Evolutionary conservation across 106 monocot genomes (phyloP).

Genomic region (Apostasia ramifera): DNA sequence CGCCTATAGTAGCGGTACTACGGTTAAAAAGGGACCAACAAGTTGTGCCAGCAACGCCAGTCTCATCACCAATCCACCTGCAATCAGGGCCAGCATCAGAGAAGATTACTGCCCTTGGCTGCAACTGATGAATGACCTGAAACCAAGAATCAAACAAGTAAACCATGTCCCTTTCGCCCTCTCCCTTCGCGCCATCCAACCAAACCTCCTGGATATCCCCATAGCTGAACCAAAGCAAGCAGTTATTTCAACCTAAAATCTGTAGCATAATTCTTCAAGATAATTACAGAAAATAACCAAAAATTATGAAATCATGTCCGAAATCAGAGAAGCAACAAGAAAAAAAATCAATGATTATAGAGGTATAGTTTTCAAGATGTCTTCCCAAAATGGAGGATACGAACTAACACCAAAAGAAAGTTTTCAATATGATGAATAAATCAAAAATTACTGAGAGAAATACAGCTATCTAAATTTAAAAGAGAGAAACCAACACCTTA

Average conservation of each 20-base stretch:
- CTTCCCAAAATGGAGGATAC: too few relatives aligned
- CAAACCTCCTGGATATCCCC: conserved; percentile 86
- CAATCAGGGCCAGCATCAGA: conserved; percentile 79
- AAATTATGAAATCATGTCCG: background rate
- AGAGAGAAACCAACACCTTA: too few relatives aligned
- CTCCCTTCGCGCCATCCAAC: conserved; percentile 89
- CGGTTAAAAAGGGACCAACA: conserved; percentile 92
- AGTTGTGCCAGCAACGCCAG: conserved; percentile 65
- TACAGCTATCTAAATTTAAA: too few relatives aligned
- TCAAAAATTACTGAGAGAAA: too few relatives aligned
- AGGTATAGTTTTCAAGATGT: too few relatives aligned
- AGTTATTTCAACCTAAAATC: background rate
- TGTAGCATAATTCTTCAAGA: background rate
- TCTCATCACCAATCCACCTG: conserved; percentile 87
- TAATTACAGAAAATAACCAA: background rate
- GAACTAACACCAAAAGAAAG: too few relatives aligned
- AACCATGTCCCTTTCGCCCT: conserved; percentile 47
- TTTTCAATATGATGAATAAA: too few relatives aligned
- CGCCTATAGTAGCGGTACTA: conserved; percentile 55
- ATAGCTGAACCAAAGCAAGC: conserved; percentile 46
- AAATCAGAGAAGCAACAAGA: background rate
- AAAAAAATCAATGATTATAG: background rate
- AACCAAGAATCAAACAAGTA: conserved; percentile 87
- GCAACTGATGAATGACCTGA: conserved; percentile 83
- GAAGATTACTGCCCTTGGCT: conserved; percentile 79